Conservation (phyloP, 75 land plant species). For the Sequoiadendron giganteum region DNA sequence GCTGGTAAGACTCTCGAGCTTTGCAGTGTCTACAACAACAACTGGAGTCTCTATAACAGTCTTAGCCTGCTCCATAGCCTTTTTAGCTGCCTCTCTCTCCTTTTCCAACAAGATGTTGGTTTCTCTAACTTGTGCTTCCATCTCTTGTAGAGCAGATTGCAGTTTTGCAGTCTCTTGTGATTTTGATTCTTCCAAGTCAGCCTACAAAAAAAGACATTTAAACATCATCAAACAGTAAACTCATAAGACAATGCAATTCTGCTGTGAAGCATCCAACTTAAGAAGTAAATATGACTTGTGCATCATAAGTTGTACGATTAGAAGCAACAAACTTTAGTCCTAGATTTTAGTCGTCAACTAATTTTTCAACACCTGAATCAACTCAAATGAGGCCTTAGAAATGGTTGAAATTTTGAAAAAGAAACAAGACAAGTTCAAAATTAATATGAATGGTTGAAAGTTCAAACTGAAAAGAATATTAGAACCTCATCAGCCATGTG, state of each 20-base stretch:
- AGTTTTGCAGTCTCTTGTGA: slow-evolving; percentile 78
- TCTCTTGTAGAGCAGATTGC: slow-evolving; percentile 68
- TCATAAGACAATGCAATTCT: slow-evolving; percentile 12
- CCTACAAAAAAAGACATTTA: slow-evolving; percentile 33
- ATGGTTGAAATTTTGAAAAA: background rate
- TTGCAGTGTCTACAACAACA: slow-evolving; percentile 48
- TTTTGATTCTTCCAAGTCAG: slow-evolving; percentile 90
- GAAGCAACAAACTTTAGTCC: background rate
- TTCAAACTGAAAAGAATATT: background rate
- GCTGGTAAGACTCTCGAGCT: slow-evolving; percentile 58
- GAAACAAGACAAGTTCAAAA: background rate
- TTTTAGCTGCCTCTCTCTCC: slow-evolving; percentile 63
- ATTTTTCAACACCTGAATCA: background rate
- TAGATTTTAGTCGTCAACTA: background rate
- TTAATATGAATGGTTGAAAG: background rate
- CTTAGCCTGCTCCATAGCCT: slow-evolving; percentile 52
- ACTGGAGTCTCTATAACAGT: slow-evolving; percentile 49
- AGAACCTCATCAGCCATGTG: background rate
- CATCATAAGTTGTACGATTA: background rate
- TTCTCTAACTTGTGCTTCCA: slow-evolving; percentile 56
- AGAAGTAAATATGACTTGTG: background rate
- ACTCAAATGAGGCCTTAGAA: background rate
- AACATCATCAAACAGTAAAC: background rate
- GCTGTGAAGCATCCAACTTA: background rate
- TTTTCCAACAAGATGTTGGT: slow-evolving; percentile 51